These are phyloP conservation scores for Blastomyces parvus DNA, from an alignment of 2,329 filamentous ascomycete species.

Conservation along the genomic window DNA sequence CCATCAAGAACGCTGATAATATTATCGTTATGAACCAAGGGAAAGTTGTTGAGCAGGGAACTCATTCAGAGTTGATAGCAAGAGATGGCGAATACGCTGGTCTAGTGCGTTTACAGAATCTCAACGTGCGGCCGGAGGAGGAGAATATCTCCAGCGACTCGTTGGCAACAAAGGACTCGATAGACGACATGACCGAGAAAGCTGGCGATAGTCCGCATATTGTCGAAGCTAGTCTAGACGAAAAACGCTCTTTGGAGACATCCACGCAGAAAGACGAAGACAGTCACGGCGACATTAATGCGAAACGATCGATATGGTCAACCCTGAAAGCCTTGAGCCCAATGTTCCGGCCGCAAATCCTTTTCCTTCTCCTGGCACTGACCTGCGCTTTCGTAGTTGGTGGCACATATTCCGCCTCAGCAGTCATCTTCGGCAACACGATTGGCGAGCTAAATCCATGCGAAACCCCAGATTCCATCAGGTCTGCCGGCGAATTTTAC, in stretches of 20 bases:
- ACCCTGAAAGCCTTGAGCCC: slow-evolving; percentile 22
- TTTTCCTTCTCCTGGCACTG: slow-evolving; percentile 41
- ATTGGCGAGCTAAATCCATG: slow-evolving; percentile 50
- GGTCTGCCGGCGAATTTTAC: slow-evolving; percentile 44
- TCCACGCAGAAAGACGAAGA: slow-evolving; percentile 12
- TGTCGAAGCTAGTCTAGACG: slow-evolving; percentile 4
- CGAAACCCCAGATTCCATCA: slow-evolving; percentile 40
- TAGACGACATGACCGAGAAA: slow-evolving; percentile 6
- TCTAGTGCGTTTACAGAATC: slow-evolving; percentile 36
- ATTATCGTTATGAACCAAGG: slow-evolving; percentile 24
- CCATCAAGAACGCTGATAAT: slow-evolving; percentile 22
- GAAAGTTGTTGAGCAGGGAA: slow-evolving; percentile 21
- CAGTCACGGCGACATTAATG: slow-evolving; percentile 17
- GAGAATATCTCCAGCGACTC: slow-evolving; percentile 8
- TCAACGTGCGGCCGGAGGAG: slow-evolving; percentile 15
- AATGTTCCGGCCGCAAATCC: slow-evolving; percentile 35
- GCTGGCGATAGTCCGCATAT: background rate
- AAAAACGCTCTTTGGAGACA: slow-evolving; percentile 7
- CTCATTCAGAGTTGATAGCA: slow-evolving; percentile 20
- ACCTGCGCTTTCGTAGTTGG: slow-evolving; percentile 46
- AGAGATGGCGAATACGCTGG: slow-evolving; percentile 34
- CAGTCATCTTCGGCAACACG: slow-evolving; percentile 52
- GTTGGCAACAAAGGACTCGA: slow-evolving; percentile 5
- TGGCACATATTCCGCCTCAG: slow-evolving; percentile 48
- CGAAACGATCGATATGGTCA: slow-evolving; percentile 10